Evolutionary conservation across 75 land plant species (phyloP), one percentile per base, ranked within the genome.

Genomic region (Chamaecyparis obtusa): DNA sequence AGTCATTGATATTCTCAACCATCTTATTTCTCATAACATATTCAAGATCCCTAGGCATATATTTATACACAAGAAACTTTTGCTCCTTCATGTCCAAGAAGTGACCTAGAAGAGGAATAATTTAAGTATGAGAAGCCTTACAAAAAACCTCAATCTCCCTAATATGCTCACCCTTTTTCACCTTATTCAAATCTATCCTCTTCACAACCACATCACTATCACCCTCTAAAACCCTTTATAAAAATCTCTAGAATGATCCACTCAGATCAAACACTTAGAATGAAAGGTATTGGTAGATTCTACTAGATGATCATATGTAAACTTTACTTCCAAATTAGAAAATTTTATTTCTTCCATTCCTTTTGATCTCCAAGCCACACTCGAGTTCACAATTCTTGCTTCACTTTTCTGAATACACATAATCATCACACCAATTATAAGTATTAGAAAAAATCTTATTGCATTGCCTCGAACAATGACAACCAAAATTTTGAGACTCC

Each of bases 21-120:
- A 15, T 67, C 85, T 83, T 84, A 33, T 56, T 55, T 19, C 27
- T 41, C 67, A 87, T 46, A 27, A 69, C 55, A 84, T 86, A 84
- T 27, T 80, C 89, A 48, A 89, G 90, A 55, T 89, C 90, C 0
- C 90, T 74, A 32, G 89, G 86, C 90, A 89, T 87, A 32, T 89
- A 87, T 80, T 83, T 83, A 74, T 89, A 89, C 2, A 89, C 90
- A 19, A 89, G 46, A 83, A 89, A 84, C 60, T 87, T 89, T 41
- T 87, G 80, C 36, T 87, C 89, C 54, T 83, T 54, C 49, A 35
- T 46, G 17, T 83, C 86, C 48, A 87, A 57, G 86, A 89, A 89
- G 41, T 89, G 86, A 11, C 90, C 90, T 27, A 89, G 86, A 30
- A 89, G 60, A 57, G 90, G 75, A 72, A 89, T 64, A 27, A 89